These are phyloP conservation scores for Xylariaceae sp. DNA, from an alignment of 2,329 filamentous ascomycete genomes.

Conservation along the genomic window DNA sequence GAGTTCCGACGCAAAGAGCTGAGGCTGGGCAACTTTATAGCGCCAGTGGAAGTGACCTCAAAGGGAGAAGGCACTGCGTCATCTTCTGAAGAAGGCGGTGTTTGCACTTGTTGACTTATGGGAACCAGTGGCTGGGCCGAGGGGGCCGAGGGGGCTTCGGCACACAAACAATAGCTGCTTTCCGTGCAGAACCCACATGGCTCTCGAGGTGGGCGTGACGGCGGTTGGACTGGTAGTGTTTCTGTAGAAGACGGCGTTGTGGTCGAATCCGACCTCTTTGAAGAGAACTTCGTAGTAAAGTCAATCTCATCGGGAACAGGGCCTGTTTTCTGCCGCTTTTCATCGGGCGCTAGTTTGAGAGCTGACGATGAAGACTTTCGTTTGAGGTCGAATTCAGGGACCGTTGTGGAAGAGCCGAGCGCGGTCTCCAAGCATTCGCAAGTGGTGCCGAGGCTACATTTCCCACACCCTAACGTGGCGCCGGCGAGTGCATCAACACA, in stretches of 20 bases:
- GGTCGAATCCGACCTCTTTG: slow-evolving; percentile 39
- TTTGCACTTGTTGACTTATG: slow-evolving; percentile 46
- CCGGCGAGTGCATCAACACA: slow-evolving; percentile 55
- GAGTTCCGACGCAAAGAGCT: slow-evolving; percentile 31
- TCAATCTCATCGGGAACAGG: slow-evolving; percentile 59
- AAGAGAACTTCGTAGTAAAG: slow-evolving; percentile 60
- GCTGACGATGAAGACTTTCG: slow-evolving; percentile 44
- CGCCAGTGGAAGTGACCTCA: slow-evolving; percentile 55
- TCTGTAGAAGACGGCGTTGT: slow-evolving; percentile 27
- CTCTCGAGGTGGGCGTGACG: slow-evolving; percentile 49
- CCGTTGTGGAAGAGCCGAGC: slow-evolving; percentile 32
- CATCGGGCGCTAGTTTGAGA: slow-evolving; percentile 37
- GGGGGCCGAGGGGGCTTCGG: slow-evolving; percentile 46
- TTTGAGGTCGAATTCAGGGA: slow-evolving; percentile 41
- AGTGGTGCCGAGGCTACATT: slow-evolving; percentile 55
- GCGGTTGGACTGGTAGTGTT: slow-evolving; percentile 26
- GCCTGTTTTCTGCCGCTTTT: slow-evolving; percentile 53
- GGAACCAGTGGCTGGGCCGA: slow-evolving; percentile 36
- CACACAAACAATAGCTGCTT: slow-evolving; percentile 76
- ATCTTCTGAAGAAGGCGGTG: slow-evolving; percentile 56
- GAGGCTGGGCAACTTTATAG: slow-evolving; percentile 53
- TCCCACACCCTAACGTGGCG: slow-evolving; percentile 56
- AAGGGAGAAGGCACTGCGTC: slow-evolving; percentile 52
- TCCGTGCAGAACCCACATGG: slow-evolving; percentile 79
- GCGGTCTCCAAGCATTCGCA: slow-evolving; percentile 56